Evolutionary conservation across 2,329 filamentous ascomycete genomes (phyloP).

Genomic region (Leptographium procerum): DNA sequence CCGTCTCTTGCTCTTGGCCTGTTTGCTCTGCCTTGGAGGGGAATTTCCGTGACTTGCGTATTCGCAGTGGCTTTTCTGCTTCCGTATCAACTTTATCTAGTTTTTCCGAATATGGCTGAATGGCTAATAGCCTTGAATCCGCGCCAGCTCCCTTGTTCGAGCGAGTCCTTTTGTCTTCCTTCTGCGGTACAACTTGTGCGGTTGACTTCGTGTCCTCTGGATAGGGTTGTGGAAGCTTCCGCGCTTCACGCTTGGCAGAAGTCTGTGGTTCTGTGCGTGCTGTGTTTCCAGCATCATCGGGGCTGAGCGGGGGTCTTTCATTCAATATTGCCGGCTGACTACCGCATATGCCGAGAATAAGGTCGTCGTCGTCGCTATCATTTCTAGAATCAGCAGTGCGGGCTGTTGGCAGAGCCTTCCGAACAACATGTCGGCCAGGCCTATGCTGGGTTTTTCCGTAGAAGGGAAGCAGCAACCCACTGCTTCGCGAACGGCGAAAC

Average conservation of each 20-base stretch:
- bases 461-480: not conserved
- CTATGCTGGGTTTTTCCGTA: too few relatives aligned
- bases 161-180: not conserved
- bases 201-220: not conserved
- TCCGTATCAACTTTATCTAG: not conserved
- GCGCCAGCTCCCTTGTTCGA: not conserved
- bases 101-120: not conserved
- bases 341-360: conserved; percentile 14
- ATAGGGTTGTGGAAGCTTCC: not conserved
- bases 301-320: not conserved
- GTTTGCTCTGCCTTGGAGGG: not conserved
- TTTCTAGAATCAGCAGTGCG: not conserved
- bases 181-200: not conserved
- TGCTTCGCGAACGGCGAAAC: not conserved
- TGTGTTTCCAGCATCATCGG: not conserved
- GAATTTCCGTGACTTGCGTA: not conserved
- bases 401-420: conserved; percentile 9
- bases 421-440: not conserved
- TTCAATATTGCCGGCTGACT: not conserved
- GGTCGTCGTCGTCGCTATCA: conserved; percentile 20
- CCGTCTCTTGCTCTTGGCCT: not conserved
- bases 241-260: not conserved
- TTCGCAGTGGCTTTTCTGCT: not conserved
- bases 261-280: not conserved
- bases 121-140: not conserved